Evolutionary conservation across 2,329 filamentous ascomycete genomes (phyloP).

Genomic region (Podosphaera fusca): DNA sequence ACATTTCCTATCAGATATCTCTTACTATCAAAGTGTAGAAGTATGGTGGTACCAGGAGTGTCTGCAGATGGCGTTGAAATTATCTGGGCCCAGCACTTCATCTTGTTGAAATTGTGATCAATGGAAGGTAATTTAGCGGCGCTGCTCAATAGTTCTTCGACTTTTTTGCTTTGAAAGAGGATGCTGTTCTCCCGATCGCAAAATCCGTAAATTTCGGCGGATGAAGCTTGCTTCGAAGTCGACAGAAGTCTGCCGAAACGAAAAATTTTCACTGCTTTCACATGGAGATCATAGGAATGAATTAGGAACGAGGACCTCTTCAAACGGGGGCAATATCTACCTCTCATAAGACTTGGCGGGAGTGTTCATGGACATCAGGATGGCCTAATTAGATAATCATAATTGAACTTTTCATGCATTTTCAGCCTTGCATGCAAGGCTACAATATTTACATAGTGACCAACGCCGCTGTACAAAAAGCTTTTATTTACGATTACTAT

Average conservation of each 20-base stretch:
- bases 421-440: background rate
- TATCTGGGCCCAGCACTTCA: conserved; percentile 56
- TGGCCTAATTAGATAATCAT: too few species aligned
- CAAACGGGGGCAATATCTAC: background rate
- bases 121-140: background rate
- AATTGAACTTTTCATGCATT: background rate
- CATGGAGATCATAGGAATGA: background rate
- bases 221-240: background rate
- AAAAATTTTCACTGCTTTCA: background rate
- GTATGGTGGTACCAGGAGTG: conserved; percentile 54
- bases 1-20: conserved; percentile 71
- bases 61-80: conserved; percentile 69
- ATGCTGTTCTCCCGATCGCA: background rate
- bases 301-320: background rate
- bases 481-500: background rate
- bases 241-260: background rate
- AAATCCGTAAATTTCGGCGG: background rate
- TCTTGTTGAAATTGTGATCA: conserved; percentile 18
- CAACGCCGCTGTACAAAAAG: background rate
- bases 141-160: background rate
- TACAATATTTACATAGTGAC: background rate
- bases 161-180: background rate
- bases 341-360: background rate
- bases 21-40: conserved; percentile 60
- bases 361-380: background rate